A percentile compares a stretch with the other conserved stretches of the same genome.
Evolutionary conservation across 176 grass and related monocot species (phyloP).

Genomic region (Oryza glaberrima): DNA sequence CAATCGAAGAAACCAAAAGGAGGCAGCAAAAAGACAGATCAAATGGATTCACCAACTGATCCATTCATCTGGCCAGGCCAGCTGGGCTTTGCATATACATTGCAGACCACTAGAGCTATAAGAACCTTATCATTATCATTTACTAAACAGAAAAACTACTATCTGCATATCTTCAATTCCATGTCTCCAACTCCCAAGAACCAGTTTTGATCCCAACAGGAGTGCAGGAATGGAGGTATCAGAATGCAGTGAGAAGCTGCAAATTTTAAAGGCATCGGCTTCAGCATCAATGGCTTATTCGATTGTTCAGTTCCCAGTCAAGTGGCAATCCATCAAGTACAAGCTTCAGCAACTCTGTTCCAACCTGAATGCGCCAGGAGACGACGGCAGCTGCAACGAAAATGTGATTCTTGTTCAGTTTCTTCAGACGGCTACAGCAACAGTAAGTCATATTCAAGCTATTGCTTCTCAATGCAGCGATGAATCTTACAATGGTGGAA

Average conservation of each 20-base stretch:
- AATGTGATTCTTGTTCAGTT: slow-evolving; percentile 21
- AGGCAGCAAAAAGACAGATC: background rate
- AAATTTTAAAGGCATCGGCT: slow-evolving; percentile 45
- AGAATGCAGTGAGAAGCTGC: slow-evolving; percentile 19
- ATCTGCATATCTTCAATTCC: background rate
- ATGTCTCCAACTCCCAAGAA: slow-evolving; percentile 3
- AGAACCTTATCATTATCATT: background rate
- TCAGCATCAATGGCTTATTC: slow-evolving; percentile 28
- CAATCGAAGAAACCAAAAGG: slow-evolving; percentile 10
- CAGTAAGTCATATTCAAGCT: slow-evolving; percentile 26
- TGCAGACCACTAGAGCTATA: background rate
- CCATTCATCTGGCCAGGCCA: background rate
- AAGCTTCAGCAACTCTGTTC: slow-evolving; percentile 47
- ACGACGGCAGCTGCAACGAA: background rate
- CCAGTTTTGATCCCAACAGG: background rate
- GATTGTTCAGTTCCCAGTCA: slow-evolving; percentile 29
- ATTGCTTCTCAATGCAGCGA: slow-evolving; percentile 42
- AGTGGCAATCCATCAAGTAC: slow-evolving; percentile 58
- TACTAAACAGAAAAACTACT: background rate
- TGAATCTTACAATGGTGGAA: slow-evolving; percentile 41
- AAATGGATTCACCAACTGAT: slow-evolving; percentile 16
- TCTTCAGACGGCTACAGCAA: slow-evolving; percentile 15
- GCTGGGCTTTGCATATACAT: background rate
- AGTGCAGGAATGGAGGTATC: slow-evolving; percentile 29
- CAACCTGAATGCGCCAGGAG: slow-evolving; percentile 18